phyloP scores from a whole-genome alignment of 192 early-diverging fungal species.

The Podochytrium sp. region DNA sequence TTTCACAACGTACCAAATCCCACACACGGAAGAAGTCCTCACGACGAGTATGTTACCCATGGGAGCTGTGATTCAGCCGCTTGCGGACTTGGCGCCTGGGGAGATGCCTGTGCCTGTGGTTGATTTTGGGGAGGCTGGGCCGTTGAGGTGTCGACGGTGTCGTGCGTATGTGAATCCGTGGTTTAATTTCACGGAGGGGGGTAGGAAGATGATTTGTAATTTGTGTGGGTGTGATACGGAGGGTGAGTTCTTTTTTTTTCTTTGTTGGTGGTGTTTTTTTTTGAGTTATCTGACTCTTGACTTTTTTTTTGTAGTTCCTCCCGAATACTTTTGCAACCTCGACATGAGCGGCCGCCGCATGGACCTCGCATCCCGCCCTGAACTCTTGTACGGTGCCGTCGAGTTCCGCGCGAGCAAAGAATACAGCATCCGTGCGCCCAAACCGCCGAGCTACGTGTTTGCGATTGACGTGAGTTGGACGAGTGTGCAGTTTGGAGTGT shows the following conservation, averaged over 20 bases:
- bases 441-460: conserved; percentile 81
- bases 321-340: conserved; percentile 91
- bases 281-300: too few relatives aligned
- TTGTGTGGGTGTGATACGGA: conserved; percentile 88
- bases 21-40: conserved; percentile 78
- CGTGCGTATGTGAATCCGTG: conserved; percentile 93
- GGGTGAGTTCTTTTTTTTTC: conserved; percentile 41
- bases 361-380: conserved; percentile 84
- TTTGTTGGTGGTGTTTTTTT: background rate
- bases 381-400: conserved; percentile 85
- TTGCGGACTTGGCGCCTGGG: conserved; percentile 77
- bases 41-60: conserved; percentile 81
- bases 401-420: conserved; percentile 89
- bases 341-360: conserved; percentile 89
- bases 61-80: conserved; percentile 88
- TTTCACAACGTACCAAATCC: conserved; percentile 86
- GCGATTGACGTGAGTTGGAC: conserved; percentile 94
- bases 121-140: conserved; percentile 84
- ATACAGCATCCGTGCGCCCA: conserved; percentile 70
- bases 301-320: conserved; percentile 58
- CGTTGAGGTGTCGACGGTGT: conserved; percentile 88
- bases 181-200: conserved; percentile 86
- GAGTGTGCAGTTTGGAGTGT: conserved; percentile 83
- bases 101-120: conserved; percentile 84
- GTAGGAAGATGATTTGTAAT: conserved; percentile 92